phyloP scores from a whole-genome alignment of 2,329 filamentous ascomycete species.

The Sarocladium oryzae region DNA sequence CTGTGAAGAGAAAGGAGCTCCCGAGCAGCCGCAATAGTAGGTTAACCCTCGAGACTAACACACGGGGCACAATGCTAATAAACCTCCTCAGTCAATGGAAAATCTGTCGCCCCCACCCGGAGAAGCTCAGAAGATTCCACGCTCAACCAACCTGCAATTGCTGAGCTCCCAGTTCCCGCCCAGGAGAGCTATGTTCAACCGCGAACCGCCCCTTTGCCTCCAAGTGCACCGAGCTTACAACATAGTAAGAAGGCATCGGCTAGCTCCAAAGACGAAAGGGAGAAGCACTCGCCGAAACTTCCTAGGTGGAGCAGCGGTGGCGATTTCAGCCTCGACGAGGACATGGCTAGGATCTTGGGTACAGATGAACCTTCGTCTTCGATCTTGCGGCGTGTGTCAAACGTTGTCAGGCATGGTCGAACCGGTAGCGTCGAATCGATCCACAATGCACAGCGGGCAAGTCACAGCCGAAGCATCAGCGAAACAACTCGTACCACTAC shows the following conservation, averaged over 20 bases:
- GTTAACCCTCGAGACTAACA: neutral
- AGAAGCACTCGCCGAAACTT: slow-evolving; percentile 57
- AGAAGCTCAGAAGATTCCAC: neutral
- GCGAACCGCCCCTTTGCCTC: slow-evolving; percentile 48
- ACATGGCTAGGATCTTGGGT: slow-evolving; percentile 82
- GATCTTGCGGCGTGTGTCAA: slow-evolving; percentile 82
- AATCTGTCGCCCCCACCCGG: slow-evolving; percentile 12
- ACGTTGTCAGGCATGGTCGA: slow-evolving; percentile 86
- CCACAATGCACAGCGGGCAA: slow-evolving; percentile 33
- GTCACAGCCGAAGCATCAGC: slow-evolving; percentile 57
- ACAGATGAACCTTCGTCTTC: slow-evolving; percentile 69
- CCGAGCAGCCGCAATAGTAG: slow-evolving; percentile 39
- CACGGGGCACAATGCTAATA: too few species aligned
- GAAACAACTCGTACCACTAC: slow-evolving; percentile 57
- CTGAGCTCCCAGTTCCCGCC: slow-evolving; percentile 25
- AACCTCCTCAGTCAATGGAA: slow-evolving; percentile 37
- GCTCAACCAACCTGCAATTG: slow-evolving; percentile 20
- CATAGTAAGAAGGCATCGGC: slow-evolving; percentile 40
- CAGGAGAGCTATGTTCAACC: slow-evolving; percentile 46
- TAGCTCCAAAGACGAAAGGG: slow-evolving; percentile 27
- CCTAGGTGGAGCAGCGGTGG: slow-evolving; percentile 72
- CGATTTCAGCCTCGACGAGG: slow-evolving; percentile 92
- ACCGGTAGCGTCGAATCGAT: slow-evolving; percentile 69
- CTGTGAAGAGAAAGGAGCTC: slow-evolving; percentile 61
- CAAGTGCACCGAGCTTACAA: slow-evolving; percentile 26